Conservation (phyloP, 208 protist genomes). For the Trypanosoma vivax region DNA sequence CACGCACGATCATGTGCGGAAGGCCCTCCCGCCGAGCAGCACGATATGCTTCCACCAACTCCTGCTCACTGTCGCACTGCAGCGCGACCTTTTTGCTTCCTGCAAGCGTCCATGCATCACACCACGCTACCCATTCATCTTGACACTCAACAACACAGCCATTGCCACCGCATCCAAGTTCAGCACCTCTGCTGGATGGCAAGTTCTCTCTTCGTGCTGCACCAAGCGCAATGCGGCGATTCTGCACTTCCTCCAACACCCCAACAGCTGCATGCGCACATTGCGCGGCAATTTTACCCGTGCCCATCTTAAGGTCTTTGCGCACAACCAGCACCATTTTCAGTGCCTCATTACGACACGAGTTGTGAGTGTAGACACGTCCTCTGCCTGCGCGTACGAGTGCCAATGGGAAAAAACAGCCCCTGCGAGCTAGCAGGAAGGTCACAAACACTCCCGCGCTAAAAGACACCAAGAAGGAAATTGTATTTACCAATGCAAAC, state of each 20-base stretch:
- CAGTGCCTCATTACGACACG: slow-evolving; percentile 34
- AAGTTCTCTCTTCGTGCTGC: slow-evolving; percentile 25
- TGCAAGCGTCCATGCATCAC: slow-evolving; percentile 50
- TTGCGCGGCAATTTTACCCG: slow-evolving; percentile 94
- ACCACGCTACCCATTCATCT: slow-evolving; percentile 49
- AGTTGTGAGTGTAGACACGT: slow-evolving; percentile 9
- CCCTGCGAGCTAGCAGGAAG: slow-evolving; percentile 11
- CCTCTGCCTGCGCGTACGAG: slow-evolving; percentile 5
- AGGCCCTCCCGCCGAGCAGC: slow-evolving; percentile 42
- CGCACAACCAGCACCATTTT: slow-evolving; percentile 93
- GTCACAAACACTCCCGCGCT: slow-evolving; percentile 20
- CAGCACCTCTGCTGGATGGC: slow-evolving; percentile 17
- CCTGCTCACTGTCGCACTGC: slow-evolving; percentile 64
- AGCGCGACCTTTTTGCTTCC: slow-evolving; percentile 81
- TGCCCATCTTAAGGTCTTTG: slow-evolving; percentile 93
- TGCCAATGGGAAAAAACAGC: background rate
- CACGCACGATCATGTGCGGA: slow-evolving; percentile 71
- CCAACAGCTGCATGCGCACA: slow-evolving; percentile 92
- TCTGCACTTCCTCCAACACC: slow-evolving; percentile 58
- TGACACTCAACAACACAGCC: slow-evolving; percentile 8
- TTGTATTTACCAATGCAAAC: background rate
- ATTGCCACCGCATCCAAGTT: background rate
- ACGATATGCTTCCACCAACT: slow-evolving; percentile 41
- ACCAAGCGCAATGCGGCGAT: slow-evolving; percentile 12
- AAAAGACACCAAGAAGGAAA: slow-evolving; percentile 27